phyloP scores from a whole-genome alignment of 2,329 filamentous ascomycete species.

The Botrytis aclada region DNA sequence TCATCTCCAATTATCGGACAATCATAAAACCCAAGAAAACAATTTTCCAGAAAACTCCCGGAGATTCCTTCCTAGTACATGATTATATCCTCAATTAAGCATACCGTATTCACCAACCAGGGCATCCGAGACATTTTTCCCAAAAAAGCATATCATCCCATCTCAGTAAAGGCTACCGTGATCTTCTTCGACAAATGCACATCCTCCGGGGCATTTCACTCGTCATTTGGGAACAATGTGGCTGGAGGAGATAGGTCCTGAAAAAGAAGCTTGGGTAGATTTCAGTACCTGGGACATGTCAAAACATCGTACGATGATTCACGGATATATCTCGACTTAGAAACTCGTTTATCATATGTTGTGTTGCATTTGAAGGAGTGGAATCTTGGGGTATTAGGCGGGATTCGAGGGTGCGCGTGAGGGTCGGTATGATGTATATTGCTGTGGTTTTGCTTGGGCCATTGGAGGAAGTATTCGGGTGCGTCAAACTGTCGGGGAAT shows the following conservation, averaged over 20 bases:
- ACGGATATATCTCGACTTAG: neutral
- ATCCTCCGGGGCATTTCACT: neutral
- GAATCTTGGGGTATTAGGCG: neutral
- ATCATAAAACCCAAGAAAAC: neutral
- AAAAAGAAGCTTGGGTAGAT: neutral
- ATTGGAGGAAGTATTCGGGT: neutral
- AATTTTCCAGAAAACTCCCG: neutral
- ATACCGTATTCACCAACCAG: neutral
- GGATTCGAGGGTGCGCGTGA: neutral
- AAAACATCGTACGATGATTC: constrained; percentile 15
- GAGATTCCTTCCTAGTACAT: neutral
- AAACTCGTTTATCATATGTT: constrained; percentile 1
- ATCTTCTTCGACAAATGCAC: constrained; percentile 7
- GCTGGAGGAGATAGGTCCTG: neutral
- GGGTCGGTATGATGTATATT: neutral
- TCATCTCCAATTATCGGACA: neutral
- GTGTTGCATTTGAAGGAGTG: neutral
- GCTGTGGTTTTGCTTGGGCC: neutral
- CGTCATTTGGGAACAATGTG: constrained; percentile 7
- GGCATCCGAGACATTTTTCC: constrained; percentile 1
- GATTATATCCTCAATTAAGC: neutral
- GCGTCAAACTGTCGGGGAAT: neutral
- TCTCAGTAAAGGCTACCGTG: constrained; percentile 6
- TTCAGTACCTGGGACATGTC: neutral
- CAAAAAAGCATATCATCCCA: constrained; percentile 2